Base-by-base conservation (phyloP, 306 rosid genomes). In the Pyrus pyrifolia region DNA sequence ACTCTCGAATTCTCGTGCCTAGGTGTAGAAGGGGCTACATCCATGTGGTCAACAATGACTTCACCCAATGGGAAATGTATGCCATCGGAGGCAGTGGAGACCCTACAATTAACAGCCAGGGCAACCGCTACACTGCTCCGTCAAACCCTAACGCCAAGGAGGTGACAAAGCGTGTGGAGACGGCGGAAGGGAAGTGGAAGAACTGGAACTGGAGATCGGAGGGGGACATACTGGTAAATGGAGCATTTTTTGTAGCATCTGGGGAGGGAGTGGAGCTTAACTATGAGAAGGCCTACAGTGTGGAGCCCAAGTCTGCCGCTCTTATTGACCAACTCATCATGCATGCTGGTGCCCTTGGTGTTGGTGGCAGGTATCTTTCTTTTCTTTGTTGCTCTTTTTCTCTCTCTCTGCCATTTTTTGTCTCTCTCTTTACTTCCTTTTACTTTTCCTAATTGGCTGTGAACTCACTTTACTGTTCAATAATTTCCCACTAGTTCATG, bases 191-290 rank as follows among this genome's bases (percentile, higher is more conserved):
- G 4, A 81, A 81, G 2, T 93, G 98, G 97, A 83, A 19, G 7
- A 80, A 74, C 0, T 94, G 98, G 98, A 90, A 91, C 30, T 94
- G 98, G 98, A 77, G 91, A 27, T 86, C 97, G 1, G 93, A 94
- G 2, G 98, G 98, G 4, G 98, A 91, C 81, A 67, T 91, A 19
- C 70, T 94, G 91, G 80, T 87, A 1, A 91, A 94, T 35, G 98
- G 96, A 5, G 97, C 97, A 0, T 90, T 70, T 69, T 94, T 94
- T 23, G 93, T 94, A 49, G 83, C 86, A 1, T 94, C 98, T 0
- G 98, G 98, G 1, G 84, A 45, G 15, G 90, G 82, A 0, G 75
- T 74, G 21, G 86, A 86, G 67, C 72, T 83, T 11, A 80, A 76
- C 60, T 91, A 87, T 57, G 86, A 85, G 52, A 87, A 84, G 71